These are phyloP conservation scores for Tolypocladium amazonense DNA, from an alignment of 2,329 filamentous ascomycete genomes.

Conservation along the genomic window DNA sequence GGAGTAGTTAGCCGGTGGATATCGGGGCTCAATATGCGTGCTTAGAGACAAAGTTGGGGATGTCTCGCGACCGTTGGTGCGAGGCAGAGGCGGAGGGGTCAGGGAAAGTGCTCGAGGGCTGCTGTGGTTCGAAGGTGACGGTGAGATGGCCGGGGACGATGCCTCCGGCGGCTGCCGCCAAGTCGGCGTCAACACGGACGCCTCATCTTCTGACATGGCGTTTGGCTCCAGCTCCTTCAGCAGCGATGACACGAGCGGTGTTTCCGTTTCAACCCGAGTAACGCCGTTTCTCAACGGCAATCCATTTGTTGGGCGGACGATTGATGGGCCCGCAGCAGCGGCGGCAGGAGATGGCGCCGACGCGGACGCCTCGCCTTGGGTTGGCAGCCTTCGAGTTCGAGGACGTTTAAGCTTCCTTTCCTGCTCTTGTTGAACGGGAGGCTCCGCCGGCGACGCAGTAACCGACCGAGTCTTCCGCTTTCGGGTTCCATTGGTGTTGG, in stretches of 20 bases:
- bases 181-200: constrained; percentile 11
- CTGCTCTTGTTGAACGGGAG: constrained; percentile 47
- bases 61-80: constrained; percentile 40
- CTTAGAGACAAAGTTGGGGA: constrained; percentile 59
- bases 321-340: constrained; percentile 16
- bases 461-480: constrained; percentile 67
- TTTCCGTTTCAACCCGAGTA: constrained; percentile 33
- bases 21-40: constrained; percentile 62
- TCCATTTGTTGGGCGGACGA: constrained; percentile 9
- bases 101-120: constrained; percentile 57
- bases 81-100: constrained; percentile 57
- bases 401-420: constrained; percentile 83
- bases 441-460: constrained; percentile 60
- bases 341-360: constrained; percentile 23
- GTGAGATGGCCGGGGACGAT: constrained; percentile 56
- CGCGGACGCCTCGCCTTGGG: constrained; percentile 34
- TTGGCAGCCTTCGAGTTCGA: constrained; percentile 57
- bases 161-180: constrained; percentile 22
- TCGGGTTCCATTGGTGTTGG: constrained; percentile 38
- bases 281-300: constrained; percentile 12
- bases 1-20: constrained; percentile 66
- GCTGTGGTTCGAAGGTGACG: constrained; percentile 51
- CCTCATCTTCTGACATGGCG: constrained; percentile 47
- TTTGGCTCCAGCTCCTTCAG: constrained; percentile 76
- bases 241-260: constrained; percentile 77